Percentiles rank a stretch among this genome's conserved stretches.
These are phyloP conservation scores for Penicillium cosmopolitanum DNA, from an alignment of 495 filamentous ascomycete species.

Conservation along the genomic window DNA sequence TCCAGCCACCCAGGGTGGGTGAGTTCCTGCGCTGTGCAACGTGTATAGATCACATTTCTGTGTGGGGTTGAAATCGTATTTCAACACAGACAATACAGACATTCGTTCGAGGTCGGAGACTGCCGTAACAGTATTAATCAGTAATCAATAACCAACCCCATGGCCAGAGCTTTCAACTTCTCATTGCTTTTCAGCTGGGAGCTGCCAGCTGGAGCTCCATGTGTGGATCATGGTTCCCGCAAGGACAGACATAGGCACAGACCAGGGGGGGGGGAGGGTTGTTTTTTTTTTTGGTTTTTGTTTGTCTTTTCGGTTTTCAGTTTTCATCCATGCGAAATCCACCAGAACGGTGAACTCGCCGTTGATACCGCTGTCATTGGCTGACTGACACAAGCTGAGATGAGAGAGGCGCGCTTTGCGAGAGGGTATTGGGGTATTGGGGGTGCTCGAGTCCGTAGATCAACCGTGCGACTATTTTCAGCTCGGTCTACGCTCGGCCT, in stretches of 20 bases:
- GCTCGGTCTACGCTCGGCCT: neutral
- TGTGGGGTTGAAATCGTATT: slow-evolving; percentile 17
- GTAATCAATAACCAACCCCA: neutral
- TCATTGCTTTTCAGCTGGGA: neutral
- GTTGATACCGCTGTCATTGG: neutral
- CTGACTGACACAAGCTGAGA: neutral
- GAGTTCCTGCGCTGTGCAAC: slow-evolving; percentile 24
- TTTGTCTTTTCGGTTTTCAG: too few species aligned
- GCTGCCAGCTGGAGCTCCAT: neutral
- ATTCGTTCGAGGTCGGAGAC: too few species aligned
- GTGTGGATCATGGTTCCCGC: neutral
- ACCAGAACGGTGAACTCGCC: neutral
- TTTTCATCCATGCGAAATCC: neutral
- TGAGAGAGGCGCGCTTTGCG: slow-evolving; percentile 4
- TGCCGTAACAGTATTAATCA: too few species aligned
- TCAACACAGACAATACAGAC: neutral
- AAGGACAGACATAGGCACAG: neutral
- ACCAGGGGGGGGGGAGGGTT: neutral
- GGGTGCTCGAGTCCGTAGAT: slow-evolving; percentile 9
- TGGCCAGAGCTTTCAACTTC: neutral
- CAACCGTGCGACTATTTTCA: slow-evolving; percentile 13
- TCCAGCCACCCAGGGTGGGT: slow-evolving; percentile 14
- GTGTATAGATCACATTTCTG: slow-evolving; percentile 29
- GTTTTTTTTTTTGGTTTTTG: too few species aligned
- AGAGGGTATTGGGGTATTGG: neutral